Percentiles rank a stretch among this genome's conserved stretches.
phyloP scores from a whole-genome alignment of 345 rosid genomes.

The Boechera divaricarpa region DNA sequence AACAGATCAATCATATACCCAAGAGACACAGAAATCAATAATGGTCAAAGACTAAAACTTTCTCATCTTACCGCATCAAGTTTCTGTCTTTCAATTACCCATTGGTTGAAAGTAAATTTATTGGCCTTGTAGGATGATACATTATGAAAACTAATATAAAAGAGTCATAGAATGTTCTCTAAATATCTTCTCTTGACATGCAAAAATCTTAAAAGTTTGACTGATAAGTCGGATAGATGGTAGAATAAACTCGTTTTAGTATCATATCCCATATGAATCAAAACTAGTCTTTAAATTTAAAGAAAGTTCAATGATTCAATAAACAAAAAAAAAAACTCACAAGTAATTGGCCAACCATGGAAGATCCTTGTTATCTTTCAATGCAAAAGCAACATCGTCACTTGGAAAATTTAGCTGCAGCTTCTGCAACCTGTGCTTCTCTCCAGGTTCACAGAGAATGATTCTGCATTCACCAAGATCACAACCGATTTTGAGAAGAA shows the following conservation, averaged over 20 bases:
- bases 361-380: constrained; percentile 76
- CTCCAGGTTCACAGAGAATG: constrained; percentile 81
- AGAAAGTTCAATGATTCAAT: constrained; percentile 17
- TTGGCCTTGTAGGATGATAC: too few relatives aligned
- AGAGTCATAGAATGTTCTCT: too few relatives aligned
- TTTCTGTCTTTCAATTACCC: not conserved
- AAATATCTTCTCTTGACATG: too few relatives aligned
- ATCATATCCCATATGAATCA: constrained; percentile 18
- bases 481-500: constrained; percentile 77
- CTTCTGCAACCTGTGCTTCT: constrained; percentile 83
- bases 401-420: constrained; percentile 96
- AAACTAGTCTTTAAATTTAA: constrained; percentile 33
- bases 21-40: not conserved
- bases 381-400: constrained; percentile 90
- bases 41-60: not conserved
- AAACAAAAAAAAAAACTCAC: constrained; percentile 43
- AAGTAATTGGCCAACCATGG: constrained; percentile 90
- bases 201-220: too few relatives aligned
- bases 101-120: not conserved
- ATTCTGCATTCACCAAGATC: constrained; percentile 91
- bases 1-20: not conserved
- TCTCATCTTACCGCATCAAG: constrained; percentile 23
- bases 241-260: too few relatives aligned
- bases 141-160: too few relatives aligned
- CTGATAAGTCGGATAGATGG: too few relatives aligned